Evolutionary conservation across 352 stramenopile species (phyloP), one percentile per base, ranked within the genome.

Genomic region (Phytopythium helicoides): DNA sequence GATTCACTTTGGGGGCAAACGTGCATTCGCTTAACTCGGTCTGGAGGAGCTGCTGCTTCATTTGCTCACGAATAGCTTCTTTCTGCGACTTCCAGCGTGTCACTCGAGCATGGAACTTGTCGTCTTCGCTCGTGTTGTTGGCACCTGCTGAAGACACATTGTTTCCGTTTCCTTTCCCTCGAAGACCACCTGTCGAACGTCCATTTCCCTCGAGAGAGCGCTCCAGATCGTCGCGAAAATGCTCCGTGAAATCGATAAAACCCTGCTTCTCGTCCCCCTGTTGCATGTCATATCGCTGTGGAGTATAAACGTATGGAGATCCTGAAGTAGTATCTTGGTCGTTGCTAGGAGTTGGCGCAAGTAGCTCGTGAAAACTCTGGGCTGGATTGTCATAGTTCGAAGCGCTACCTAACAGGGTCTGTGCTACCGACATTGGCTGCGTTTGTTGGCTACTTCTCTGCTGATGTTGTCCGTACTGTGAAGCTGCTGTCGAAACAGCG

Each of bases 51-150:
- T 92, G 79, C 60, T 92, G 79, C 58, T 90, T 90, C 64, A 92
- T 81, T 16, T 89, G 76, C 52, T 92, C 78, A 47, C 79, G 81
- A 39, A 83, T 58, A 1, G 73, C 78, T 47, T 92, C 79, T 35
- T 90, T 89, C 47, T 90, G 81, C 8, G 78, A 87, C 42, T 87
- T 88, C 79, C 81, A 92, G 3, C 76, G 76, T 18, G 79, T 87
- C 31, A 89, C 76, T 31, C 81, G 79, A 2, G 76, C 60, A 53
- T 90, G 81, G 48, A 92, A 92, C 56, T 81, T 70, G 37, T 42
- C 64, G 25, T 83, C 75, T 21, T 60, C 67, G 14, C 59, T 62
- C 38, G 65, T 74, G 15, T 62, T 59, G 21, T 38, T 50, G 25
- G 7, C 26, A 21, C 56, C 51, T 21, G 49, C 23, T 10, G 58